Percentiles rank a stretch among this genome's conserved stretches.
phyloP scores from a whole-genome alignment of 2,329 filamentous ascomycete species.

The Cercospora zeina region DNA sequence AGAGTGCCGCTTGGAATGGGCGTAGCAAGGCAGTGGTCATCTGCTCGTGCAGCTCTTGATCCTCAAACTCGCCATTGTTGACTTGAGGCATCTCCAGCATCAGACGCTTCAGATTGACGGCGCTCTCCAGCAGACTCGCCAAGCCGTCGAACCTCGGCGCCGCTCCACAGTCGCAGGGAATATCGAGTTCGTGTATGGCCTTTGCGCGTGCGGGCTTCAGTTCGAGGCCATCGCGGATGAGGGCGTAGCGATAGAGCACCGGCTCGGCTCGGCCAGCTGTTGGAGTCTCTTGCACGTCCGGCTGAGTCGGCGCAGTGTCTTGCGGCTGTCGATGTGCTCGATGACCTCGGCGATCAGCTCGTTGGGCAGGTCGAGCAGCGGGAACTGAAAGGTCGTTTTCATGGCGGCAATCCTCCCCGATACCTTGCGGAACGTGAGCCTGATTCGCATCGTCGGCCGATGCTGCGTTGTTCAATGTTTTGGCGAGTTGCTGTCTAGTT shows the following conservation, averaged over 20 bases:
- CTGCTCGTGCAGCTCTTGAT: constrained; percentile 19
- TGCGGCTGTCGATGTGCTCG: constrained; percentile 27
- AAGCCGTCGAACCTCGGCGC: constrained; percentile 21
- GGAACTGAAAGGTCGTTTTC: constrained; percentile 26
- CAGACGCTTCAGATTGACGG: constrained; percentile 24
- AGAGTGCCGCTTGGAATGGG: constrained; percentile 24
- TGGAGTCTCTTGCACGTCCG: constrained; percentile 26
- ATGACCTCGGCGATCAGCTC: constrained; percentile 31
- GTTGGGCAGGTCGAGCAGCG: constrained; percentile 29
- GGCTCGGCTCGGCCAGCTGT: constrained; percentile 30
- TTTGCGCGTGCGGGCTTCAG: constrained; percentile 19
- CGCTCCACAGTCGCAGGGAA: constrained; percentile 20
- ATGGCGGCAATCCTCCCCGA: constrained; percentile 21
- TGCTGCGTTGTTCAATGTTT: not conserved
- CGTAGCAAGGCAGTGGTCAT: constrained; percentile 24
- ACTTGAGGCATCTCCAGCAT: constrained; percentile 31
- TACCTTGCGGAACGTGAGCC: constrained; percentile 15
- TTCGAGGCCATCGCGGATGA: constrained; percentile 22
- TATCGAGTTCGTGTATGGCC: constrained; percentile 22
- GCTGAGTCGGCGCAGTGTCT: constrained; percentile 23
- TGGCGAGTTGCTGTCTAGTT: not conserved
- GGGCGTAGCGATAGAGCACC: constrained; percentile 25
- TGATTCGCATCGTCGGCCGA: constrained; percentile 13
- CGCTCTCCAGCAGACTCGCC: constrained; percentile 13
- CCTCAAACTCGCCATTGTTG: constrained; percentile 29